Evolutionary conservation across 345 rosid genomes (phyloP), one percentile per base, ranked within the genome.

Genomic region (Lumnitzera racemosa): DNA sequence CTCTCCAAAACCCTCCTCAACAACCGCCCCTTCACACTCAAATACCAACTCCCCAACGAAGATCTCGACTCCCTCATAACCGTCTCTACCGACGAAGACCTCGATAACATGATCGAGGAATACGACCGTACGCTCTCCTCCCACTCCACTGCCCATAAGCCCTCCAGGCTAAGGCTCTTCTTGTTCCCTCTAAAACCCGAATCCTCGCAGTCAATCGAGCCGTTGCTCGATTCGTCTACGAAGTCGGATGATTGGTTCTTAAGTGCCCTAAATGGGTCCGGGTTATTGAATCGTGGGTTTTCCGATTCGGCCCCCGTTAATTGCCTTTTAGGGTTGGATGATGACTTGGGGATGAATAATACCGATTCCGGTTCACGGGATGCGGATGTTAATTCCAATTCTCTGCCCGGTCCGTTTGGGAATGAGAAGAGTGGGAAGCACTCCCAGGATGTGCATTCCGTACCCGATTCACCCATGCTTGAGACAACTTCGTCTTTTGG

Each of bases 231-330:
- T 54, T 80, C 72, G 24, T 74, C 84, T 11, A 66, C 70, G 13
- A 85, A 87, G 80, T 74, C 90, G n/a, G 98, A 89, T 17, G 98
- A 89, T 57, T 92, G 98, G 98, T 92, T 92, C 75, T 67, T 87
- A 60, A 78, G 67, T 72, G 97, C 96, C 20, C 76, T 92, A 72
- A 89, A 92, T 24, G 88, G 78, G 29, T 75, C 77, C 12, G 90
- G 88, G 2, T 55, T 76, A 49, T 68, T 90, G 67, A 76, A 71
- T 56, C 62, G 90, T 43, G 96, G 91, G 15, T 89, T 80, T 67
- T 85, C 91, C 2, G 96, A 92, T 72, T 80, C 97, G 13, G 67
- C 82, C 12, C 72, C 86, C 11, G 95, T 87, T 15, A 87, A 85
- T 77, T 81, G 87, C 51, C 74, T 92, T 63, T 61, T 92, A 67